Evolutionary conservation across 2,329 filamentous ascomycete species (phyloP), one percentile per base, ranked within the genome.

Genomic region (Stemphylium beticola): DNA sequence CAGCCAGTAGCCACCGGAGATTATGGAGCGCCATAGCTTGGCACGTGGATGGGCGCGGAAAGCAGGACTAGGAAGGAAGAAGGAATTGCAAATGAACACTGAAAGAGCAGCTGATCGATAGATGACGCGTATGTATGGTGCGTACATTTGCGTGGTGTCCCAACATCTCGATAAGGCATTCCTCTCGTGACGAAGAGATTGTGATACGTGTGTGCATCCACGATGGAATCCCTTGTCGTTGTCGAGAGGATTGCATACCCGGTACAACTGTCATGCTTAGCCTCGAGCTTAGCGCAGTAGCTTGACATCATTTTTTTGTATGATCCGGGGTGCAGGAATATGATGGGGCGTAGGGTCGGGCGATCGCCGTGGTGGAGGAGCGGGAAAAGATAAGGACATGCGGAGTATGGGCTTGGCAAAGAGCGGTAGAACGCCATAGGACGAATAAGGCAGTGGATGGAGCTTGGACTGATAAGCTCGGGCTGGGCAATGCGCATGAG

Each of bases 391-490:
- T 62, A 62, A 64, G 55, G 22, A 53, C 37, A 34, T 44, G 36
- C 15, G 36, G 37, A 49, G 39, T 15, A 32, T 22, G 15, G 45
- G 26, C 63, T 66, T 66, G 61, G 63, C 63, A 37, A 24, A 26
- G 20, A 39, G 24, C 22, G 8, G 32, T 33, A 18, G 10, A 37
- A 20, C 38, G 29, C n/a, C 31, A 55, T 32, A 15, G 6, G 46
- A 33, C 32, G 7, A 54, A 54, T 37, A 20, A 7, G 37, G 17
- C 14, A 39, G 33, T 39, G 11, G n/a, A 43, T 53, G 45, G 17
- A 37, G 43, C 56, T 55, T 55, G 58, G 53, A 24, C 57, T 58
- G 64, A 65, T 64, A 64, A 63, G 60, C 42, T 36, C 24, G 52
- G 12, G 15, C 49, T 55, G 39, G 55, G 43, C 55, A 40, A 33